Evolutionary conservation across 805 yeast species (phyloP).

Genomic region (Starmerella tilneyi): DNA sequence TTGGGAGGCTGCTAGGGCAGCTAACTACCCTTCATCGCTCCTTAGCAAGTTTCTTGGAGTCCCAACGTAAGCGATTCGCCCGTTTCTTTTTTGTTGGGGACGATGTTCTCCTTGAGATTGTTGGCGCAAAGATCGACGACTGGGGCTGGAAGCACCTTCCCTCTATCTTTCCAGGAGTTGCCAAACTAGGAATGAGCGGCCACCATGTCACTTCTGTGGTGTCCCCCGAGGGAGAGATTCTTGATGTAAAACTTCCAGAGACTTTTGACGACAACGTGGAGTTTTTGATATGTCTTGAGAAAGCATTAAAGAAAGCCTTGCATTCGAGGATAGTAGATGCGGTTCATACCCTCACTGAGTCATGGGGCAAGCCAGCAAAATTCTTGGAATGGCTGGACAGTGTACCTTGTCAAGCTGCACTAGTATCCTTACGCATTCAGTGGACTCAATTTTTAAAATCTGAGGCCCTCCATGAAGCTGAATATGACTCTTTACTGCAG

Average conservation of each 20-base stretch:
- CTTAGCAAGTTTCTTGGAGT: constrained; percentile 65
- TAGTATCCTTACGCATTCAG: constrained; percentile 20
- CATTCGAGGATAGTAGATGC: constrained; percentile 28
- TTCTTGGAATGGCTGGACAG: constrained; percentile 33
- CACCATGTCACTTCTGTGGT: constrained; percentile 34
- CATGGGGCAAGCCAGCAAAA: constrained; percentile 18
- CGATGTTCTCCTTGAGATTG: constrained; percentile 73
- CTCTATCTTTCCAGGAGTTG: constrained; percentile 12
- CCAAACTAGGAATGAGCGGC: constrained; percentile 17
- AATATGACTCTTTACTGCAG: constrained; percentile 1
- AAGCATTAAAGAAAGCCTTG: constrained; percentile 42
- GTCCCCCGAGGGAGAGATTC: constrained; percentile 58
- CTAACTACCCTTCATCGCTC: constrained; percentile 52
- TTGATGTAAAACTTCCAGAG: constrained; percentile 35
- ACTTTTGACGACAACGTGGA: constrained; percentile 39
- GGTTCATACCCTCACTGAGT: constrained; percentile 30
- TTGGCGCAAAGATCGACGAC: constrained; percentile 47
- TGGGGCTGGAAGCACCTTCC: constrained; percentile 15
- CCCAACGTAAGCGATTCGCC: constrained; percentile 66
- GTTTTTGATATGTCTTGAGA: constrained; percentile 55
- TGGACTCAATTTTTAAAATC: constrained; percentile 1
- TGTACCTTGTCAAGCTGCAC: constrained; percentile 44
- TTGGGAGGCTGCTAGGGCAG: constrained; percentile 47
- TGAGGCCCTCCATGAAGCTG: not conserved
- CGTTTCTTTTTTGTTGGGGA: constrained; percentile 83